Conservation (phyloP, 1,139 yeast genomes). For the Protomyces gravidus region DNA sequence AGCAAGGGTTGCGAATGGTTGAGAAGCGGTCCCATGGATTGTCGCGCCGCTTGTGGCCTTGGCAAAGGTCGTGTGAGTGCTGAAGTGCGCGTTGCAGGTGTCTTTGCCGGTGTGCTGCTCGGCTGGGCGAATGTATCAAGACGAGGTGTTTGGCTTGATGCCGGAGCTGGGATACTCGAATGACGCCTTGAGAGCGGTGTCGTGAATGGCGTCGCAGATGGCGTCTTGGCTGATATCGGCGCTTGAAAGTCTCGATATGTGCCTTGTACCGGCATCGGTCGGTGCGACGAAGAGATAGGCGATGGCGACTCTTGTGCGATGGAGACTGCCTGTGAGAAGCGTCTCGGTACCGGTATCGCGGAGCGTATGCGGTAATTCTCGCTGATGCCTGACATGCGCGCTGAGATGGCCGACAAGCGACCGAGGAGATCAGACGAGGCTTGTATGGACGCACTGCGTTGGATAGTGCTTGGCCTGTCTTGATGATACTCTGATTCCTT, state of each 20-base stretch:
- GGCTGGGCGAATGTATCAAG: too few relatives aligned
- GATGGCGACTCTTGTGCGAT: neutral
- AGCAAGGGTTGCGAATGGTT: neutral
- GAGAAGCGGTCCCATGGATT: neutral
- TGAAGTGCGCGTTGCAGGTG: neutral
- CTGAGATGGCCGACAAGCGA: neutral
- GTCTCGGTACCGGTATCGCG: neutral
- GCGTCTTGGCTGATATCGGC: neutral
- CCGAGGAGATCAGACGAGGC: neutral
- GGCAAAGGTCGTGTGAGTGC: neutral
- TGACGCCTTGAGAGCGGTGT: neutral
- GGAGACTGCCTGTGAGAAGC: neutral
- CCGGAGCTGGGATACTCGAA: neutral
- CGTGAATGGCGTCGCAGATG: too few relatives aligned
- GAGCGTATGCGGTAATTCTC: neutral
- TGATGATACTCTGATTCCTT: neutral
- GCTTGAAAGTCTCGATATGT: too few relatives aligned
- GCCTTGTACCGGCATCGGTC: too few relatives aligned
- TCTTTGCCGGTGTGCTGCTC: too few relatives aligned
- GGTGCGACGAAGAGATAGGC: neutral
- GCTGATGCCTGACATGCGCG: constrained; percentile 1
- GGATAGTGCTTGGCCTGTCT: neutral
- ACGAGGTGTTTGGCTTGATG: too few relatives aligned
- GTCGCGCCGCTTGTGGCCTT: neutral
- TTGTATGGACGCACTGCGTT: neutral